Percentiles rank a stretch among this genome's conserved stretches.
Conservation (phyloP, 208 protist species). For the Trypanosoma brucei region DNA sequence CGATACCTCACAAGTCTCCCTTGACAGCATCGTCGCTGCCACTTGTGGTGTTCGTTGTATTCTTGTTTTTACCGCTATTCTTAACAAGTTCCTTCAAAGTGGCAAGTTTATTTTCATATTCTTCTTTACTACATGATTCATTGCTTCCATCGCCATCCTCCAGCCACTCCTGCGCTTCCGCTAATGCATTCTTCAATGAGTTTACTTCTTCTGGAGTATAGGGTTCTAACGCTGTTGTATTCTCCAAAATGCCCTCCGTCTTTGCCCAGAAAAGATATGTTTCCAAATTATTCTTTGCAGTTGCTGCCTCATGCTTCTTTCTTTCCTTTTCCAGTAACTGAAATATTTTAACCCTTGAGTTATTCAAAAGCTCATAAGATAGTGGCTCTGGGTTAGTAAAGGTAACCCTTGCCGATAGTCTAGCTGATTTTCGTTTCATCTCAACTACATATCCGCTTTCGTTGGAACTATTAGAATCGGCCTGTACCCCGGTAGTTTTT, state of each 20-base stretch:
- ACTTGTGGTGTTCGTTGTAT: not conserved
- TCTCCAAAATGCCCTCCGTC: slow-evolving; percentile 57
- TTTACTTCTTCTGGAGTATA: slow-evolving; percentile 27
- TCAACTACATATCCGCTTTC: slow-evolving; percentile 21
- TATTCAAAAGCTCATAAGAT: slow-evolving; percentile 24
- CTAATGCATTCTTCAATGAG: slow-evolving; percentile 25
- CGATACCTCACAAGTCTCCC: slow-evolving; percentile 29
- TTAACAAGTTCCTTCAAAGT: slow-evolving; percentile 41
- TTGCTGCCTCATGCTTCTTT: slow-evolving; percentile 45
- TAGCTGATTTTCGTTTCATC: slow-evolving; percentile 32
- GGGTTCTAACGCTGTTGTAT: slow-evolving; percentile 20
- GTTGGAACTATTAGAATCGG: slow-evolving; percentile 9
- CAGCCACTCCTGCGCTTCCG: slow-evolving; percentile 53
- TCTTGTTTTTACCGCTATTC: not conserved
- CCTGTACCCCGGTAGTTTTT: slow-evolving; percentile 14
- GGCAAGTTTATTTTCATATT: slow-evolving; percentile 46
- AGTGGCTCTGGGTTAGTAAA: slow-evolving; percentile 37
- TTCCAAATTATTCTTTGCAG: slow-evolving; percentile 83
- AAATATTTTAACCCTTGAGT: slow-evolving; percentile 36
- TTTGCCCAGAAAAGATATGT: slow-evolving; percentile 75
- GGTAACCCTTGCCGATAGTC: slow-evolving; percentile 27
- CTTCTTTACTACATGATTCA: slow-evolving; percentile 42
- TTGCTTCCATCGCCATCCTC: slow-evolving; percentile 67
- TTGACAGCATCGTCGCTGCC: slow-evolving; percentile 14
- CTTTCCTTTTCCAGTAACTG: slow-evolving; percentile 51